phyloP scores from a whole-genome alignment of 129 eudicot genomes.

The Pseudognaphalium luteoalbum region DNA sequence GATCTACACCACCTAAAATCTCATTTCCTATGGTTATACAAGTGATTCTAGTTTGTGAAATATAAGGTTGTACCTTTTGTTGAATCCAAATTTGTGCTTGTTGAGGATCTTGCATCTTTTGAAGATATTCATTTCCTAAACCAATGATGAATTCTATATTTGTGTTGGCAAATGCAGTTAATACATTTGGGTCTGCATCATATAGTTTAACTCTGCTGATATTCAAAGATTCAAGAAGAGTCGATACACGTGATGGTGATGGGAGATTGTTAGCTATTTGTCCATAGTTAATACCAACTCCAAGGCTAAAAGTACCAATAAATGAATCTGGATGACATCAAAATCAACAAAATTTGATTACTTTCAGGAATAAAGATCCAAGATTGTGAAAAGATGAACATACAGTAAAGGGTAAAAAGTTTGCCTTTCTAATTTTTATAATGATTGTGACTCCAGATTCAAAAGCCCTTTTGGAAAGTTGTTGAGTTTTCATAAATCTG shows the following conservation, averaged over 20 bases:
- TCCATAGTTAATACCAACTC: conserved; percentile 93
- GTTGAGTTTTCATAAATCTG: background rate
- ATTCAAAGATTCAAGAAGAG: conserved; percentile 63
- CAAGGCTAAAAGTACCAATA: conserved; percentile 40
- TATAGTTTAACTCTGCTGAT: conserved; percentile 78
- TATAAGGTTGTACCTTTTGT: conserved; percentile 68
- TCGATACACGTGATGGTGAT: conserved; percentile 61
- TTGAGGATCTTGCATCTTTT: conserved; percentile 55
- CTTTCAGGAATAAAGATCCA: conserved; percentile 23
- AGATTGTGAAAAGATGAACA: background rate
- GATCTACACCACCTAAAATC: conserved; percentile 55
- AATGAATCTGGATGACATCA: conserved; percentile 42
- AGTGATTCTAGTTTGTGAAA: conserved; percentile 67
- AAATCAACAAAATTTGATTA: conserved; percentile 16
- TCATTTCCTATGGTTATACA: conserved; percentile 89
- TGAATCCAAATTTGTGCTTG: conserved; percentile 83
- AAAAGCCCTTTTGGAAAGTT: conserved; percentile 16
- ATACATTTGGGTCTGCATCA: conserved; percentile 82
- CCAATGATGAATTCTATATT: conserved; percentile 75
- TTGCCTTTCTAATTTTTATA: conserved; percentile 7
- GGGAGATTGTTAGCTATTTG: conserved; percentile 92
- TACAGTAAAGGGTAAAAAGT: conserved; percentile 9
- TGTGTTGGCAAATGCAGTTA: conserved; percentile 66
- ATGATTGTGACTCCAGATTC: conserved; percentile 11
- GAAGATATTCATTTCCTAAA: conserved; percentile 75